Base-by-base conservation (phyloP, 75 land plant species). In the Selaginella tamariscina region DNA sequence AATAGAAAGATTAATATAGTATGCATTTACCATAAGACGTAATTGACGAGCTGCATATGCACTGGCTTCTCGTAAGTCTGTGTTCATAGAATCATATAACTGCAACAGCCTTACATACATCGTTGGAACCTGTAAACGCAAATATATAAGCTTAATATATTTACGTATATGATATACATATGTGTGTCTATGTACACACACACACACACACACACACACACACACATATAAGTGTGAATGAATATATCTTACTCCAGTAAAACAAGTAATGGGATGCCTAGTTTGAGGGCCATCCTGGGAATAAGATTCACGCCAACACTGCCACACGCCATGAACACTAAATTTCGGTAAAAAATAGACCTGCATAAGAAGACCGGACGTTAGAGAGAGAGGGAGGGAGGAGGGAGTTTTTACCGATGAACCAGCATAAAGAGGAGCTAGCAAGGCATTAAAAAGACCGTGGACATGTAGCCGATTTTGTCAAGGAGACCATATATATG, bases 281-380 rank as follows among this genome's bases (percentile, higher is more conserved):
- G 65, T 64, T 59, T 72, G 79, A 22, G 56, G 66, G 33, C 81
- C 84, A 69, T 82, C 78, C 24, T 11, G 68, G 30, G 88, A 81
- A 66, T 93, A 87, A 60, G 96, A 86, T 54, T 93, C 91, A n/a
- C 86, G 78, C 95, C 95, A 93, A 56, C 88, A 86, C 70, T 89
- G 82, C 98, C 98, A 93, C 30, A 93, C 64, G 32, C 96, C 96
- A 23, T 91, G 85, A 28, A 87, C 91, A 71, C 95, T 93, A 69
- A 93, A 93, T 66, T 93, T 93, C 69, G 96, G 96, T 84, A 89
- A 72, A 55, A 93, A 93, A 23, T 93, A 86, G 78, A 93, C 91
- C 97, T 92, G 74, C 31, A 55, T 21, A 30, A 24, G 22, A 32
- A 67, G 27, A 21, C 32, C 30, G 9, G n/a, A 23, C 32, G 9